Evolutionary conservation across 495 filamentous ascomycete species (phyloP), one percentile per base, ranked within the genome.

Genomic region (Elaphomyces granulatus): DNA sequence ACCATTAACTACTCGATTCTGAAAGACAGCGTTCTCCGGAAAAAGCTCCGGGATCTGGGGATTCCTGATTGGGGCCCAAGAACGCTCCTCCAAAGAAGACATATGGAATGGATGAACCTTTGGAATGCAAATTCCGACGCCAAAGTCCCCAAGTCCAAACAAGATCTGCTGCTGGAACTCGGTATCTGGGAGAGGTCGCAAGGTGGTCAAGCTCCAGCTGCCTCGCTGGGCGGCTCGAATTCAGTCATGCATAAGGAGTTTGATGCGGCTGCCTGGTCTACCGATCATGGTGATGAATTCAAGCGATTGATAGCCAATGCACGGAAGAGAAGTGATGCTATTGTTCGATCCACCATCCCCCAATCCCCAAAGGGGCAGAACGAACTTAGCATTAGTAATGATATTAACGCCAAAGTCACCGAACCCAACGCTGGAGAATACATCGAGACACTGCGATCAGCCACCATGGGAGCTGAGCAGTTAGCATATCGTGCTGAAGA

Each of bases 41-140:
- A 81, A 47, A 95, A 94, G 58, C 60, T 96, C 4, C 49, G 59
- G 31, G 86, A 94, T 2, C 66, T 90, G 2, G 87, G 88, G n/a
- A 74, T 99, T 36, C 79, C 85, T 0, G 66, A 71, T 4, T 60
- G 52, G 46, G 90, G 90, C 2, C 50, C 73, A 1, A 72, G 72
- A 31, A 63, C 66, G 31, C 61, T 83, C 6, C 56, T 96, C 18
- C 78, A 90, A 51, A 72, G 69, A 47, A 72, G 90, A 42, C 87
- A 96, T 47, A 82, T 72, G 1, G 90, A 99, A 60, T 99, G 87
- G 87, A 67, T 88, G 47, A 95, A 87, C 32, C 53, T 96, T 18
- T 95, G 84, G 79, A 99, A 99, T 54, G 84, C 92, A 10, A 96
- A 96, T 47, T 88, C 84, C 57, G 90, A 99, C 55, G 80, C 85